Evolutionary conservation across 140 eudicot species (phyloP).

Genomic region (Ambrosia hybrid): DNA sequence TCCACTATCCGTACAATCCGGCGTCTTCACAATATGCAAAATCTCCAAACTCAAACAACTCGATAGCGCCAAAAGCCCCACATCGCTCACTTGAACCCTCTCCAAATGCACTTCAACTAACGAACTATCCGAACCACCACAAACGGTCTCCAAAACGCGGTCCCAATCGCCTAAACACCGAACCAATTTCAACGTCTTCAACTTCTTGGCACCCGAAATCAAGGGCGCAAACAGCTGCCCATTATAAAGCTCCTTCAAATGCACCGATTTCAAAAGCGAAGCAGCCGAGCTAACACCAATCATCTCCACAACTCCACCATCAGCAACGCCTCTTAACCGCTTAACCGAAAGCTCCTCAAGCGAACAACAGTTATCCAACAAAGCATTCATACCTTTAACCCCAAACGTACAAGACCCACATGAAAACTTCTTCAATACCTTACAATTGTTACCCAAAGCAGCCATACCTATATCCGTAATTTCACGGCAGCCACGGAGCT

Average conservation of each 20-base stretch:
- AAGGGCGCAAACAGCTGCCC: slow-evolving; percentile 71
- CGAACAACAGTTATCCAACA: slow-evolving; percentile 44
- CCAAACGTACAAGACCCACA: slow-evolving; percentile 76
- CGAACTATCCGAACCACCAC: neutral
- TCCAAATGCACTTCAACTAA: slow-evolving; percentile 72
- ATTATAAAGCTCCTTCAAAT: slow-evolving; percentile 76
- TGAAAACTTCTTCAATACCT: slow-evolving; percentile 55
- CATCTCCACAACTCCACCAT: slow-evolving; percentile 47
- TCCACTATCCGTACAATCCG: slow-evolving; percentile 71
- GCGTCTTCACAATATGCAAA: slow-evolving; percentile 71
- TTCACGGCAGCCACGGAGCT: slow-evolving; percentile 75
- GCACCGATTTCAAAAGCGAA: slow-evolving; percentile 42
- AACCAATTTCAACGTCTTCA: slow-evolving; percentile 55
- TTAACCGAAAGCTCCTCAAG: slow-evolving; percentile 75
- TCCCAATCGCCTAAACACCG: slow-evolving; percentile 90
- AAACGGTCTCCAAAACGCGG: slow-evolving; percentile 46
- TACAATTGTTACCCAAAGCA: slow-evolving; percentile 49
- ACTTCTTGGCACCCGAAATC: slow-evolving; percentile 56
- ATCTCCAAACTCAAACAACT: slow-evolving; percentile 61
- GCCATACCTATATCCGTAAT: slow-evolving; percentile 66
- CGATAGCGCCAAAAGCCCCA: slow-evolving; percentile 58
- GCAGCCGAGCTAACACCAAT: slow-evolving; percentile 58
- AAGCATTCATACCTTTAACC: slow-evolving; percentile 72
- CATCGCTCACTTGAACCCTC: slow-evolving; percentile 78
- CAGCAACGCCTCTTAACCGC: slow-evolving; percentile 59